Evolutionary conservation across 176 grass and related monocot species (phyloP).

Genomic region (Lolium multiflorum): DNA sequence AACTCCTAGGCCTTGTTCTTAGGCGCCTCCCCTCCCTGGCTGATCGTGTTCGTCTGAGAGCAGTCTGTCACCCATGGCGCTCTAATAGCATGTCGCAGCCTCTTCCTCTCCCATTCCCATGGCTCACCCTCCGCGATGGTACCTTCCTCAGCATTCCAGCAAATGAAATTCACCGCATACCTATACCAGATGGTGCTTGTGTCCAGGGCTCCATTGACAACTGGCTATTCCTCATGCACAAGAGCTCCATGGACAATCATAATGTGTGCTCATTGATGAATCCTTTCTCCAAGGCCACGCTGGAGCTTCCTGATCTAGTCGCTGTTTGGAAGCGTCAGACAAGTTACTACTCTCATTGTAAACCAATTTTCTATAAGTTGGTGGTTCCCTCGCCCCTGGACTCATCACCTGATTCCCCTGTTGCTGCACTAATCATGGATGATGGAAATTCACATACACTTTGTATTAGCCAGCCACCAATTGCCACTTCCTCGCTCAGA

Average conservation of each 20-base stretch:
- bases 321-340: not conserved
- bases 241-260: not conserved
- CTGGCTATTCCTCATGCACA: constrained; percentile 12
- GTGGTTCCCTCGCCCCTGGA: no score
- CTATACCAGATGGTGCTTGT: not conserved
- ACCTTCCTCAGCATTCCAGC: constrained; percentile 23
- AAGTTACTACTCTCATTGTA: not conserved
- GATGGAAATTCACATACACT: not conserved
- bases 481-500: no score
- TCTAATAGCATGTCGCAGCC: no score
- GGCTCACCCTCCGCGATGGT: constrained; percentile 14
- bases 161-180: not conserved
- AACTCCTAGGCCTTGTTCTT: constrained; percentile 16
- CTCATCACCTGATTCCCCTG: not conserved
- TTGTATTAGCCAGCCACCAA: no score
- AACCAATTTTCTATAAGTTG: not conserved
- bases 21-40: not conserved
- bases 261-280: not conserved
- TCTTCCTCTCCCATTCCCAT: constrained; percentile 8
- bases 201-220: constrained; percentile 10
- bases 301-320: not conserved
- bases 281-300: no score
- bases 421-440: not conserved
- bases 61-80: no score
- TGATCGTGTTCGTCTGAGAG: not conserved